These are phyloP conservation scores for Thelonectria blattea DNA, from an alignment of 2,329 filamentous ascomycete species.

Conservation along the genomic window DNA sequence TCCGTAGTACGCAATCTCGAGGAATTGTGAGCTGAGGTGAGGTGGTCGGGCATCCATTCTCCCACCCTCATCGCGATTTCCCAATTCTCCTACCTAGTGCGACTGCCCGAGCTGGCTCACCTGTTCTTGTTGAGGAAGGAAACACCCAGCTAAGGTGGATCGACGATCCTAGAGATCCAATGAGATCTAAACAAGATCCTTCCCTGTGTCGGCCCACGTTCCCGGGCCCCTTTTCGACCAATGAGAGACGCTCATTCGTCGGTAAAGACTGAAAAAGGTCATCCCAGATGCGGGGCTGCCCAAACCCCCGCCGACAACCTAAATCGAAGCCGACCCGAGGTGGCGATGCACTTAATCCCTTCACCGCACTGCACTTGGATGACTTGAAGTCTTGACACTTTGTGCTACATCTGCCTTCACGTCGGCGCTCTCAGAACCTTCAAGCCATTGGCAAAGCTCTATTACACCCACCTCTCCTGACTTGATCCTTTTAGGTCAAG, in stretches of 20 bases:
- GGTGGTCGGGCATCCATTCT: too few species aligned
- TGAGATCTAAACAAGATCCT: not conserved
- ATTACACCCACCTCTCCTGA: not conserved
- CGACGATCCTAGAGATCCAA: not conserved
- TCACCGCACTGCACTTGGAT: constrained; percentile 29
- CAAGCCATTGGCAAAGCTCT: not conserved
- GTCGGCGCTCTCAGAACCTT: constrained; percentile 7
- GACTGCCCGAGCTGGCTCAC: too few species aligned
- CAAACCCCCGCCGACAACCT: constrained; percentile 1
- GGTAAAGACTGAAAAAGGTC: not conserved
- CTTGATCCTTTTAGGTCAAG: not conserved
- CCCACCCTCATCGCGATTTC: not conserved
- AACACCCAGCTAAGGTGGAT: not conserved
- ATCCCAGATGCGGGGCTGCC: not conserved
- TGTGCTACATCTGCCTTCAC: not conserved
- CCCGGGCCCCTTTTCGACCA: not conserved
- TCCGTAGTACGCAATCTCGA: too few species aligned
- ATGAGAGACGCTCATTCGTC: not conserved
- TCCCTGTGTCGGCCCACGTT: not conserved
- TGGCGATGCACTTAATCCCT: constrained; percentile 17
- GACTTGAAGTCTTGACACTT: constrained; percentile 6
- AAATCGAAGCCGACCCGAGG: constrained; percentile 12
- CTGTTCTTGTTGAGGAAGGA: not conserved
- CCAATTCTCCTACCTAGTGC: not conserved
- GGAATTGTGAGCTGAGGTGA: too few species aligned